phyloP scores from a whole-genome alignment of 2,329 filamentous ascomycete species.

The Tolypocladium endophyticum region DNA sequence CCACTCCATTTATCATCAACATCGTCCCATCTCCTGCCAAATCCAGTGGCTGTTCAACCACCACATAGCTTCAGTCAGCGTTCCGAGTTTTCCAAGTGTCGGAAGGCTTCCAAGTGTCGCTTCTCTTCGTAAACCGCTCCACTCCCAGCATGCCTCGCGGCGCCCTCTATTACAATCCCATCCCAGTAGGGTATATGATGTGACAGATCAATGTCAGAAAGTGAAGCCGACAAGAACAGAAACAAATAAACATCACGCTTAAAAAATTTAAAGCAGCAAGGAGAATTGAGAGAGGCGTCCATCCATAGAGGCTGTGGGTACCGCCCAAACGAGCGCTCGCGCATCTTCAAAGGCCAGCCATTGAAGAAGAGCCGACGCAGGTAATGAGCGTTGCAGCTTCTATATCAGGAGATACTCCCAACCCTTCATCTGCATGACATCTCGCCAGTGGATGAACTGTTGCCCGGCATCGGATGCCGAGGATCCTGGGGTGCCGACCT shows the following conservation, averaged over 20 bases:
- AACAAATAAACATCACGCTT: constrained; percentile 2
- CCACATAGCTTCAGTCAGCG: not conserved
- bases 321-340: constrained; percentile 6
- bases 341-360: constrained; percentile 26
- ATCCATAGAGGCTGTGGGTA: constrained; percentile 6
- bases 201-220: constrained; percentile 10
- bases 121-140: constrained; percentile 1
- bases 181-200: constrained; percentile 20
- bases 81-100: not conserved
- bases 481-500: constrained; percentile 23
- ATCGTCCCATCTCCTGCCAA: not conserved
- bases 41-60: not conserved
- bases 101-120: constrained; percentile 3
- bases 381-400: constrained; percentile 1
- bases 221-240: constrained; percentile 10
- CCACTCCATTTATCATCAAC: not conserved
- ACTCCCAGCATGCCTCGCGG: constrained; percentile 25
- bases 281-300: not conserved
- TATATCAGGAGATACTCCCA: constrained; percentile 92
- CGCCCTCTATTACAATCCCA: constrained; percentile 24
- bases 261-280: not conserved
- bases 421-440: constrained; percentile 81
- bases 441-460: constrained; percentile 83
- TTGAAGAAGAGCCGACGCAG: constrained; percentile 12
- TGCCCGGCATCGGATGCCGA: constrained; percentile 26